Percentiles rank a stretch among this genome's conserved stretches.
Evolutionary conservation across 257 asterid species (phyloP).

Genomic region (Avicennia marina): DNA sequence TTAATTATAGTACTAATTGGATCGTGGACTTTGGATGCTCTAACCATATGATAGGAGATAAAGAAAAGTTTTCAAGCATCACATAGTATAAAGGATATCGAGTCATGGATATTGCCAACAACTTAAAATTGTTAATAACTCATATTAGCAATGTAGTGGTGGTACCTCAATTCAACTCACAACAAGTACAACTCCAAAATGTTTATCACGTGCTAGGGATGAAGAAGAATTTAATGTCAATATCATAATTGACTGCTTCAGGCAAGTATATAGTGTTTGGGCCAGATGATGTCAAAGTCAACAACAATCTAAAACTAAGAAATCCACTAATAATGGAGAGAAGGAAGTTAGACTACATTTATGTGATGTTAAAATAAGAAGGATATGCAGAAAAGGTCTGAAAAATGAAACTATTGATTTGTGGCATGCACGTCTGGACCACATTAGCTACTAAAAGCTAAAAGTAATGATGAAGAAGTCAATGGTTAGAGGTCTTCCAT

Average conservation of each 20-base stretch:
- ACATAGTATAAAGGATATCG: neutral
- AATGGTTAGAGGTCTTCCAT: slow-evolving; percentile 19
- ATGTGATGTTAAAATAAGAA: slow-evolving; percentile 3
- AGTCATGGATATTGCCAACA: no score
- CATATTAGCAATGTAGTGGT: no score
- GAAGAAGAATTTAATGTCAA: no score
- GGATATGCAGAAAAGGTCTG: slow-evolving; percentile 18
- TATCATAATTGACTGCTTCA: no score
- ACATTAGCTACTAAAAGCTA: slow-evolving; percentile 12
- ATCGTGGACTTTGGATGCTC: neutral
- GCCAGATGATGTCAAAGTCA: no score
- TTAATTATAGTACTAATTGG: neutral
- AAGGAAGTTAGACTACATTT: neutral
- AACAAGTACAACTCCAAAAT: no score
- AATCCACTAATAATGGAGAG: no score
- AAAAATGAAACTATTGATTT: slow-evolving; percentile 10
- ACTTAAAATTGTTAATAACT: no score
- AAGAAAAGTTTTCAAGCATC: neutral
- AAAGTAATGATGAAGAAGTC: slow-evolving; percentile 16
- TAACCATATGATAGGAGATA: neutral
- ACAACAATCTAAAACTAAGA: no score
- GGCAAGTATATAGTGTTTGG: no score
- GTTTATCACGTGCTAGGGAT: no score
- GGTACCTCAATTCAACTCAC: no score
- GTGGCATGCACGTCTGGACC: slow-evolving; percentile 14